Evolutionary conservation across 192 early-diverging fungal genomes (phyloP), one percentile per base, ranked within the genome.

Genomic region (Gigaspora rosea): DNA sequence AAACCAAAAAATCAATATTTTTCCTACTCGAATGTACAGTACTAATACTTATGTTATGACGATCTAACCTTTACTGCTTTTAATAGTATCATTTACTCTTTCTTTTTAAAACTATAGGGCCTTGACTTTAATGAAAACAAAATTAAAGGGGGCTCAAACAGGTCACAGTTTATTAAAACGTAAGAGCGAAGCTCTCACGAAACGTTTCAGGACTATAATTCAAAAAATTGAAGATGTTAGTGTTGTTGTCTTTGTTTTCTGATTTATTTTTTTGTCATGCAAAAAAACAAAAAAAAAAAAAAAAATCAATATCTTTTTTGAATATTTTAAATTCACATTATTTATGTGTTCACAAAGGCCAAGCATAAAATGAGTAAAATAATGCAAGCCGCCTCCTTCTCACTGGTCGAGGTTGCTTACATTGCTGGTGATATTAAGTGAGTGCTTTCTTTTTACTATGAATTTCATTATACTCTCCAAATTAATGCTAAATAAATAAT

Each of bases 281-380:
- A 27, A 27, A 27, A 27, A 27, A 27, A 27, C n/a, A n/a, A n/a
- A n/a, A n/a, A n/a, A n/a, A n/a, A n/a, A 41, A 41, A 41, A 41
- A 41, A 41, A 5, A 41, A 3, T 41, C 5, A 5, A 41, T 41
- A 2, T 3, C 2, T 3, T 41, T 41, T 41, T 41, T 41, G 36
- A 7, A 41, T 7, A 41, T 67, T 65, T 49, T 13, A 7, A 35
- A 63, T 35, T 10, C 12, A 63, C 22, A 6, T 0, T 35, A 13
- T 2, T 66, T n/a, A 10, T 66, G 15, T 20, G 41, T 41, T 33
- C 15, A 22, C 76, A n/a, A 80, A 95, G 94, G 91, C 96, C 59
- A 99, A 99, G 79, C 85, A 92, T 57, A 96, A 97, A 86, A 99
- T 99, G 98, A 97, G 97, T 69, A 96, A 95, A 82, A 92, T 99